These are phyloP conservation scores for Paspalum notatum DNA, from an alignment of 176 grass and related monocot species.

Conservation along the genomic window DNA sequence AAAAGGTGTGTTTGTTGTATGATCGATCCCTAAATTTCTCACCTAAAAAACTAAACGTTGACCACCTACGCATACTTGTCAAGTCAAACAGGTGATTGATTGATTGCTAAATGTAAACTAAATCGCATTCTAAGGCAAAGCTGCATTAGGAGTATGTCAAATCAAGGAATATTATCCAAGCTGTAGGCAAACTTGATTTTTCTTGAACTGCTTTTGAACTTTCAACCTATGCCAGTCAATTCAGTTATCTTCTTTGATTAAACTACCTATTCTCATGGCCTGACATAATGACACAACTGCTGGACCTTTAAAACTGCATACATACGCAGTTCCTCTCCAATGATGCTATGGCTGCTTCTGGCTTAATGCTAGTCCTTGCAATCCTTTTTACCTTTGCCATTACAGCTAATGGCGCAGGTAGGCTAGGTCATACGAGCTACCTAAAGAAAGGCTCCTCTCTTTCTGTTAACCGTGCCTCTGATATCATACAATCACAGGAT, in stretches of 20 bases:
- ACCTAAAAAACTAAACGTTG: not conserved
- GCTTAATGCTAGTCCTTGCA: slow-evolving; percentile 5
- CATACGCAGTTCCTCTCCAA: not conserved
- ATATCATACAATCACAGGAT: slow-evolving; percentile 20
- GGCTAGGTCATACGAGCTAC: slow-evolving; percentile 22
- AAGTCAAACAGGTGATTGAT: not conserved
- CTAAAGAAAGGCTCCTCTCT: slow-evolving; percentile 26
- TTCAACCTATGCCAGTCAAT: not conserved
- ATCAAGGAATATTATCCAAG: not conserved
- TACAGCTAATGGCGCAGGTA: not conserved
- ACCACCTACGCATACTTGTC: not conserved
- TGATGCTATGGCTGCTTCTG: slow-evolving; percentile 6
- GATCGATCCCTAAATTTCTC: not conserved
- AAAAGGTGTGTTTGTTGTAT: not conserved
- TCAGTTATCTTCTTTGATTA: not conserved
- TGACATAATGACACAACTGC: not conserved
- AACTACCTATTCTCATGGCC: not conserved
- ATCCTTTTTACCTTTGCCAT: not conserved
- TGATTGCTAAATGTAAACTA: not conserved
- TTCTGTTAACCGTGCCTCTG: slow-evolving; percentile 12
- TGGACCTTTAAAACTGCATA: slow-evolving; percentile 1
- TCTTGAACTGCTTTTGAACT: not conserved
- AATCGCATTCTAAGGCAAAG: not conserved
- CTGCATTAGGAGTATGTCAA: not conserved
- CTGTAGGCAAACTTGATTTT: not conserved